phyloP scores from a whole-genome alignment of 306 rosid genomes.

The Cyclanthera cordifolia region DNA sequence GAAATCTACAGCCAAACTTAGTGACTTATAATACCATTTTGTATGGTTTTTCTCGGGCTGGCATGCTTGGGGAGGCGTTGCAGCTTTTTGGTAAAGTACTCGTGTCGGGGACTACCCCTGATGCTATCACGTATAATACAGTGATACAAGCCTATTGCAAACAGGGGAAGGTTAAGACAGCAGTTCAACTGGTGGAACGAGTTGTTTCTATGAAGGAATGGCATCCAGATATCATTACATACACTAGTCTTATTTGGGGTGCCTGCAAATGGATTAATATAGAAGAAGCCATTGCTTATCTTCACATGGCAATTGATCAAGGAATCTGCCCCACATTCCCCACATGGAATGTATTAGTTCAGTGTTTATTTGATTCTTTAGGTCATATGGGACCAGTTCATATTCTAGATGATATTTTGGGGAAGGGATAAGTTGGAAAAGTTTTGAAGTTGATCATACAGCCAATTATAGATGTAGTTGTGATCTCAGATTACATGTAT shows the following conservation, averaged over 20 bases:
- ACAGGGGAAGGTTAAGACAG: slow-evolving; percentile 50
- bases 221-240: slow-evolving; percentile 54
- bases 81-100: slow-evolving; percentile 59
- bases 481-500: background rate
- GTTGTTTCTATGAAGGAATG: slow-evolving; percentile 33
- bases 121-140: slow-evolving; percentile 43
- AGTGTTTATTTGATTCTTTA: slow-evolving; percentile 52
- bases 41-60: slow-evolving; percentile 49
- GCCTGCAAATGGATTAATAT: slow-evolving; percentile 43
- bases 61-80: slow-evolving; percentile 43
- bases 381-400: slow-evolving; percentile 76
- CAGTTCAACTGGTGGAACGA: slow-evolving; percentile 40
- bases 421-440: slow-evolving; percentile 18
- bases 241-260: slow-evolving; percentile 61
- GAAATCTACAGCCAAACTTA: slow-evolving; percentile 30
- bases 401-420: slow-evolving; percentile 52
- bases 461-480: background rate
- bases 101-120: slow-evolving; percentile 45
- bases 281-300: slow-evolving; percentile 55
- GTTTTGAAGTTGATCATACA: slow-evolving; percentile 6
- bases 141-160: slow-evolving; percentile 43
- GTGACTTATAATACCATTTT: slow-evolving; percentile 66
- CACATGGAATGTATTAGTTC: slow-evolving; percentile 64
- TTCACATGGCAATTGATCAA: slow-evolving; percentile 47
- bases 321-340: slow-evolving; percentile 54